phyloP scores from a whole-genome alignment of 2,329 filamentous ascomycete species.

The Aspergillus brunneoviolaceus region DNA sequence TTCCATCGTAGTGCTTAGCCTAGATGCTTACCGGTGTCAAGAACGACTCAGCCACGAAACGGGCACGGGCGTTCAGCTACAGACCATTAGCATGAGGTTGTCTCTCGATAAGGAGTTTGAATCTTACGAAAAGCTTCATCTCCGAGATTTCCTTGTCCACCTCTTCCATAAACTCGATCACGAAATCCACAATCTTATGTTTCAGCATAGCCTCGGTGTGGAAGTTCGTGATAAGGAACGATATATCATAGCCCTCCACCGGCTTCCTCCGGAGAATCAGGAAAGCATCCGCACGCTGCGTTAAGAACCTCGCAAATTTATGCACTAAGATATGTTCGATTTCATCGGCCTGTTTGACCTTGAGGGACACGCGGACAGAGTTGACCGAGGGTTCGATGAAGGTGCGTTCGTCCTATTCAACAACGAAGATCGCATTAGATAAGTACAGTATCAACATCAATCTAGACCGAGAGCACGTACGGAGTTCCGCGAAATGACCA shows the following conservation, averaged over 20 bases:
- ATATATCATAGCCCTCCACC: slow-evolving; percentile 96
- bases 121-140: slow-evolving; percentile 96
- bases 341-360: slow-evolving; percentile 99
- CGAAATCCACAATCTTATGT: slow-evolving; percentile 98
- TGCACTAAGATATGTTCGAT: slow-evolving; percentile 98
- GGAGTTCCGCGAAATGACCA: slow-evolving; percentile 83
- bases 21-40: slow-evolving; percentile 72
- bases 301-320: slow-evolving; percentile 97
- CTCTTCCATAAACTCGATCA: slow-evolving; percentile 99
- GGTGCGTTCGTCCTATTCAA: slow-evolving; percentile 84
- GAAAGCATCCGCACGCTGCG: slow-evolving; percentile 92
- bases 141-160: slow-evolving; percentile 99
- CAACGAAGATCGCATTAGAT: not conserved
- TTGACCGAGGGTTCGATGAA: slow-evolving; percentile 96
- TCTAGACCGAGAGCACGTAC: not conserved
- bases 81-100: slow-evolving; percentile 22
- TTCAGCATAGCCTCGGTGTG: slow-evolving; percentile 99
- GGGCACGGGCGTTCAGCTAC: slow-evolving; percentile 90
- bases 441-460: not conserved
- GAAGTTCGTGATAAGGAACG: slow-evolving; percentile 97
- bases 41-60: slow-evolving; percentile 98
- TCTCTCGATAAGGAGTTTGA: not conserved
- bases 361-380: slow-evolving; percentile 94
- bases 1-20: not conserved
- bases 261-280: slow-evolving; percentile 95